Evolutionary conservation across 805 yeast genomes (phyloP).

Genomic region (Candida boleticola): DNA sequence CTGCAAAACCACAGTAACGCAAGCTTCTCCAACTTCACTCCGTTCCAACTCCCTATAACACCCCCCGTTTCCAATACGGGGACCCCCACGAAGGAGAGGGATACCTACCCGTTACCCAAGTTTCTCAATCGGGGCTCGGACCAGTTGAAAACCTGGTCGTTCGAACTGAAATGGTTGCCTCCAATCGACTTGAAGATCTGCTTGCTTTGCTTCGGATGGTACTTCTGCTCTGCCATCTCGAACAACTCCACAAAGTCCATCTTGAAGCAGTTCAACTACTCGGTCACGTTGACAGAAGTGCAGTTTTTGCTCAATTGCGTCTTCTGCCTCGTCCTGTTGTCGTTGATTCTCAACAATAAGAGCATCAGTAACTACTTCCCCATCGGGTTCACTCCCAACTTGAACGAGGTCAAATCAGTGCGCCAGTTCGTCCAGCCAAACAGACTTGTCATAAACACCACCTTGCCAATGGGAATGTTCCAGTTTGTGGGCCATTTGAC

Average conservation of each 20-base stretch:
- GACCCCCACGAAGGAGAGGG: constrained; percentile 28
- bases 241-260: constrained; percentile 80
- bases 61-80: constrained; percentile 34
- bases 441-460: constrained; percentile 51
- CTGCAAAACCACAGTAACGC: constrained; percentile 1
- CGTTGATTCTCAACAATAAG: constrained; percentile 6
- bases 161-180: constrained; percentile 16
- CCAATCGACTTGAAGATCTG: constrained; percentile 23
- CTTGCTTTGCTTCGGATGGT: constrained; percentile 72
- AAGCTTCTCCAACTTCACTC: constrained; percentile 11
- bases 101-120: constrained; percentile 3
- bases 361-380: constrained; percentile 35
- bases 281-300: constrained; percentile 84
- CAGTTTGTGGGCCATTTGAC: constrained; percentile 91
- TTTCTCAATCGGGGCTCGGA: neutral
- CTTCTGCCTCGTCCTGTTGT: constrained; percentile 50
- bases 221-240: constrained; percentile 73
- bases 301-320: constrained; percentile 76
- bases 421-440: constrained; percentile 54
- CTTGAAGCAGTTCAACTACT: constrained; percentile 65
- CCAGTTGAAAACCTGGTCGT: neutral
- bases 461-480: constrained; percentile 92
- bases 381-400: constrained; percentile 46
- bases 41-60: constrained; percentile 25
- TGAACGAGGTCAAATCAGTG: constrained; percentile 24